These are phyloP conservation scores for Rhizopus microsporus DNA, from an alignment of 371 early-diverging fungal species.

Conservation along the genomic window DNA sequence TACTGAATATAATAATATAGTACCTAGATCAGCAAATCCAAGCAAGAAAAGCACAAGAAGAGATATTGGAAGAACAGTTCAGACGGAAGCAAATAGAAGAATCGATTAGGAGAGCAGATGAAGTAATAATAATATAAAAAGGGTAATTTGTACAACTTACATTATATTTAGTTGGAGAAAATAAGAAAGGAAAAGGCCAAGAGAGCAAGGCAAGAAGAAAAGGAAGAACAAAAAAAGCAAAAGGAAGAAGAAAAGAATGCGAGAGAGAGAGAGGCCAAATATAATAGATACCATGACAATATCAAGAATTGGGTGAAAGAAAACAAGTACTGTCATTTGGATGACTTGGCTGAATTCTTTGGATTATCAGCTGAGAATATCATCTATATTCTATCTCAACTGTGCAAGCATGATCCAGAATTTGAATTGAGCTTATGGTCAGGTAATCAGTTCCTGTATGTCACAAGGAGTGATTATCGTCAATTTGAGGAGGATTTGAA, in stretches of 20 bases:
- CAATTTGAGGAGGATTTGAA: conserved; percentile 4
- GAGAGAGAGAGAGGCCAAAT: conserved; percentile 27
- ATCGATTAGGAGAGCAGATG: conserved; percentile 34
- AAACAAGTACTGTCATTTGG: conserved; percentile 15
- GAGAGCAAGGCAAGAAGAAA: conserved; percentile 34
- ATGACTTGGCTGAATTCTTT: conserved; percentile 11
- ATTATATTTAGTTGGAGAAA: conserved; percentile 24
- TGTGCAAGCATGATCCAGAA: conserved; percentile 19
- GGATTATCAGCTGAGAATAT: conserved; percentile 18
- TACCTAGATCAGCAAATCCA: conserved; percentile 45
- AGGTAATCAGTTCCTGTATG: conserved; percentile 22
- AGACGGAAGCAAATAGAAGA: conserved; percentile 36
- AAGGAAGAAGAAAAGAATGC: conserved; percentile 36
- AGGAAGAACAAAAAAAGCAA: conserved; percentile 29
- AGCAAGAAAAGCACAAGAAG: conserved; percentile 35
- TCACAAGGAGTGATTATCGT: conserved; percentile 24
- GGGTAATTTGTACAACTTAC: background rate
- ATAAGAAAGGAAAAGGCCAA: conserved; percentile 33
- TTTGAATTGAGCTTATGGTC: conserved; percentile 28
- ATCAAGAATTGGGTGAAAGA: conserved; percentile 31
- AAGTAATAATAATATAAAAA: conserved; percentile 16
- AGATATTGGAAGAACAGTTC: conserved; percentile 36
- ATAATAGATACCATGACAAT: conserved; percentile 33
- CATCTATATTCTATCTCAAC: conserved; percentile 19
- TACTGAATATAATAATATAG: conserved; percentile 7